These are phyloP conservation scores for Aphanomyces euteiches DNA, from an alignment of 352 stramenopile species.

Conservation along the genomic window DNA sequence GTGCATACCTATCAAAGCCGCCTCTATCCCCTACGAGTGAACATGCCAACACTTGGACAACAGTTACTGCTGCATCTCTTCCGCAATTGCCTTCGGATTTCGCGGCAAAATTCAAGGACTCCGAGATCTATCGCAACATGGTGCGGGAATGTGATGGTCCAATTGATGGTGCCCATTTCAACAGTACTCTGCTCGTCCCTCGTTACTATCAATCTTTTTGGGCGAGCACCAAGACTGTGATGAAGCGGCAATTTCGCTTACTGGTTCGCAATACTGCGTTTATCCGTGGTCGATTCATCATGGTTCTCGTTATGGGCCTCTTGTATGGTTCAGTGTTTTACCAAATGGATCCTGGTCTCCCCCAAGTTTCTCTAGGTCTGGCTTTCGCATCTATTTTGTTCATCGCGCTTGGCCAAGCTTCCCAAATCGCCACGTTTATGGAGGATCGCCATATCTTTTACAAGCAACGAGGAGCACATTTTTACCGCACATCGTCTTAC, in stretches of 20 bases:
- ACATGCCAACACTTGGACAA: not conserved
- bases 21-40: conserved; percentile 36
- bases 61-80: conserved; percentile 4
- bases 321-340: conserved; percentile 55
- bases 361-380: conserved; percentile 67
- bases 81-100: conserved; percentile 41
- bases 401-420: conserved; percentile 66
- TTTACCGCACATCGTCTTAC: conserved; percentile 81
- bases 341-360: conserved; percentile 45
- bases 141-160: conserved; percentile 37
- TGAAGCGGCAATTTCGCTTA: conserved; percentile 69
- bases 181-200: conserved; percentile 35
- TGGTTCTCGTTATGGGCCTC: conserved; percentile 52
- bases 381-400: conserved; percentile 85
- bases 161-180: conserved; percentile 25
- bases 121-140: conserved; percentile 48
- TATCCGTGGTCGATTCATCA: conserved; percentile 43
- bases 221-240: conserved; percentile 26
- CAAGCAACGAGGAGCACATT: conserved; percentile 84
- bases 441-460: conserved; percentile 71
- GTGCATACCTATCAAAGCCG: not conserved
- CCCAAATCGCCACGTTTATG: conserved; percentile 78
- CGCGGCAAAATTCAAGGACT: conserved; percentile 48
- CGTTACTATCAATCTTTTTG: conserved; percentile 20
- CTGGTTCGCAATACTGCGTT: conserved; percentile 57